A percentile compares a stretch with the other conserved stretches of the same genome.
These are phyloP conservation scores for Albugo laibachii DNA, from an alignment of 352 stramenopile species.

Conservation along the genomic window DNA sequence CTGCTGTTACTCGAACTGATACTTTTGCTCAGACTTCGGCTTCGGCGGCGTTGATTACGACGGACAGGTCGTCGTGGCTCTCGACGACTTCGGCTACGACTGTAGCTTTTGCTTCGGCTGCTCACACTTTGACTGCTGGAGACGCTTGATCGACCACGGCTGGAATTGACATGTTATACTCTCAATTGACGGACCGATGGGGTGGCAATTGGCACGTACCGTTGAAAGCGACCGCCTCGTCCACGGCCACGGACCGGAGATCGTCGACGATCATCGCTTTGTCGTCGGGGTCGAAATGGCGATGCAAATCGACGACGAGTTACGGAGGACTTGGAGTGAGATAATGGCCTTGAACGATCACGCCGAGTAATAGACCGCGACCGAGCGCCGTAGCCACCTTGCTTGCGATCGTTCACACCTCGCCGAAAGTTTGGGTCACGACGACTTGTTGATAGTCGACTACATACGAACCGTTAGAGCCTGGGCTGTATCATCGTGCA, in stretches of 20 bases:
- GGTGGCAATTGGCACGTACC: conserved; percentile 8
- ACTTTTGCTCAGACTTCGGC: conserved; percentile 4
- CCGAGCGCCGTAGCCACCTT: conserved; percentile 3
- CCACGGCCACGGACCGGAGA: conserved; percentile 5
- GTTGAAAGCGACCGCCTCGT: conserved; percentile 7
- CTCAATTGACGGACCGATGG: conserved; percentile 3
- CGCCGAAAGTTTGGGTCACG: conserved; percentile 4
- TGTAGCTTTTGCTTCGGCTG: conserved; percentile 10
- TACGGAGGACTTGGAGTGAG: conserved; percentile 17
- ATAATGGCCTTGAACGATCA: conserved; percentile 8
- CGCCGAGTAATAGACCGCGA: conserved; percentile 9
- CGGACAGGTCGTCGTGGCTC: conserved; percentile 3
- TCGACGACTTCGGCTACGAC: conserved; percentile 9
- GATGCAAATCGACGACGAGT: conserved; percentile 20
- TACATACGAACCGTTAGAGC: neutral
- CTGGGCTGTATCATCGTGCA: neutral
- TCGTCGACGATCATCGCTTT: neutral
- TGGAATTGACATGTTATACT: neutral
- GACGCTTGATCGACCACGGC: conserved; percentile 6
- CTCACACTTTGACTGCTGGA: conserved; percentile 13
- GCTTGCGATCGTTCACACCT: neutral
- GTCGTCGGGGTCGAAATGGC: neutral
- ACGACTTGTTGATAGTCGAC: conserved; percentile 21
- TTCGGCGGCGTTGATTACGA: conserved; percentile 7
- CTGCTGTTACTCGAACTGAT: conserved; percentile 12